phyloP scores from a whole-genome alignment of 805 yeast species.

The Nakazawaea ishiwadae region DNA sequence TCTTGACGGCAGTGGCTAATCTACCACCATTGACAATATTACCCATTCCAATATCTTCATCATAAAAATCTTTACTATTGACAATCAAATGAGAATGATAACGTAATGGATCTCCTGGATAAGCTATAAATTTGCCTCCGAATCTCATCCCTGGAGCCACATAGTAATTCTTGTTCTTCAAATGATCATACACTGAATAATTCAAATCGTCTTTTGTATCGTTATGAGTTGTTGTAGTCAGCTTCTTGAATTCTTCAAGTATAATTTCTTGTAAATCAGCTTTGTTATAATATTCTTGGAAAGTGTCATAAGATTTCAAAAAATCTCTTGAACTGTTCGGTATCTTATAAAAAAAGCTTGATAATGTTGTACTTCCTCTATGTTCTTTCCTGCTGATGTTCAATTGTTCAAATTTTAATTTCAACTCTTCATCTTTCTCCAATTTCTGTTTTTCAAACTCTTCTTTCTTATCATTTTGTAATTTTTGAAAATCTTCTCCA shows the following conservation, averaged over 20 bases:
- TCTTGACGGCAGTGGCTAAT: slow-evolving; percentile 88
- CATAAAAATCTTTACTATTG: slow-evolving; percentile 37
- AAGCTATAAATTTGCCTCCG: slow-evolving; percentile 85
- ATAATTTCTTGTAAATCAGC: slow-evolving; percentile 11
- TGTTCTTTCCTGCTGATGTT: slow-evolving; percentile 1
- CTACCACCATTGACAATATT: slow-evolving; percentile 82
- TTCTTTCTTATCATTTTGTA: slow-evolving; percentile 9
- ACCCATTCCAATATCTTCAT: slow-evolving; percentile 49
- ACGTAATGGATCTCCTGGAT: slow-evolving; percentile 91
- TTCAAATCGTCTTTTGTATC: slow-evolving; percentile 5
- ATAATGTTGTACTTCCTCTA: slow-evolving; percentile 7
- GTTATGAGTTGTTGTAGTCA: too few relatives aligned
- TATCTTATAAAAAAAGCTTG: slow-evolving; percentile 15
- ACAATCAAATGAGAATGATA: slow-evolving; percentile 86
- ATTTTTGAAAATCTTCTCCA: slow-evolving; percentile 12
- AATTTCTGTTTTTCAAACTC: slow-evolving; percentile 14
- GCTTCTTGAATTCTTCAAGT: slow-evolving; percentile 6
- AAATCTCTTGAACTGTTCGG: slow-evolving; percentile 15
- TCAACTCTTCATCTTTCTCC: slow-evolving; percentile 14
- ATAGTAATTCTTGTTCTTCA: slow-evolving; percentile 43
- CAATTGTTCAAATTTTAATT: slow-evolving; percentile 15
- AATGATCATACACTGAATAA: slow-evolving; percentile 31
- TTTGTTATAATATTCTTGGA: slow-evolving; percentile 15
- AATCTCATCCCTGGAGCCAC: slow-evolving; percentile 84
- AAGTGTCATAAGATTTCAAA: slow-evolving; percentile 14